phyloP scores from a whole-genome alignment of 2,329 filamentous ascomycete genomes.

The Helminthosporium solani region DNA sequence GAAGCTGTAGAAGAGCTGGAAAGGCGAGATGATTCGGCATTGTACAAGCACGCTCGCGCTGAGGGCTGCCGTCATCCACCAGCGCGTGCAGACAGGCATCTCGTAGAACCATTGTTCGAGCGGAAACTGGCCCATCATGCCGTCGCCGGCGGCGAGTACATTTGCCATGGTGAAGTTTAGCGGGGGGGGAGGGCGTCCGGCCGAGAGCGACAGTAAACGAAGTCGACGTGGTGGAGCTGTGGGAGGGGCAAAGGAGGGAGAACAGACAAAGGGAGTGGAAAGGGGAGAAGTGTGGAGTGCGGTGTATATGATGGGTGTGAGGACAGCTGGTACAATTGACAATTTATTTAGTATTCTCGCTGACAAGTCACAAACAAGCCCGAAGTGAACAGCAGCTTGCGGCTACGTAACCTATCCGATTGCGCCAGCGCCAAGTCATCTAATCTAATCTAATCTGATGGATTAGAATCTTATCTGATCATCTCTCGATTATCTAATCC shows the following conservation, averaged over 20 bases:
- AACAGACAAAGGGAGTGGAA: too few relatives aligned
- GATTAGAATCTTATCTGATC: too few relatives aligned
- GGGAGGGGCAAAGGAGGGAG: not conserved
- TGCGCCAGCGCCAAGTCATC: conserved; percentile 5
- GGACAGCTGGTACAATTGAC: too few relatives aligned
- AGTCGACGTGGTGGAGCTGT: not conserved
- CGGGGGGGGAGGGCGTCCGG: not conserved
- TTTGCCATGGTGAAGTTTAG: conserved; percentile 45
- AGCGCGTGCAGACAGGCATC: conserved; percentile 92
- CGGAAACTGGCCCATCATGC: conserved; percentile 63
- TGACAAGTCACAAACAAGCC: conserved; percentile 2
- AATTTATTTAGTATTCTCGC: too few relatives aligned
- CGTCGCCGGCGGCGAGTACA: conserved; percentile 45
- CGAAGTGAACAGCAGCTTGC: conserved; percentile 10
- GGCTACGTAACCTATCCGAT: conserved; percentile 33
- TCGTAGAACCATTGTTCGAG: conserved; percentile 99
- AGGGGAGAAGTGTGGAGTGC: too few relatives aligned
- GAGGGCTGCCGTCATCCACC: conserved; percentile 94
- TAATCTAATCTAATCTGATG: conserved; percentile 14
- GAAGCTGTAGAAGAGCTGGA: conserved; percentile 96
- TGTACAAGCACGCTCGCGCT: conserved; percentile 86
- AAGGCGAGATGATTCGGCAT: conserved; percentile 87
- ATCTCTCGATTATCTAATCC: conserved; percentile 1
- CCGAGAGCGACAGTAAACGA: not conserved
- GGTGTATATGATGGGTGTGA: too few relatives aligned